Conservation (phyloP, 2,329 filamentous ascomycete genomes). For the Hymenoscyphus fraxineus region DNA sequence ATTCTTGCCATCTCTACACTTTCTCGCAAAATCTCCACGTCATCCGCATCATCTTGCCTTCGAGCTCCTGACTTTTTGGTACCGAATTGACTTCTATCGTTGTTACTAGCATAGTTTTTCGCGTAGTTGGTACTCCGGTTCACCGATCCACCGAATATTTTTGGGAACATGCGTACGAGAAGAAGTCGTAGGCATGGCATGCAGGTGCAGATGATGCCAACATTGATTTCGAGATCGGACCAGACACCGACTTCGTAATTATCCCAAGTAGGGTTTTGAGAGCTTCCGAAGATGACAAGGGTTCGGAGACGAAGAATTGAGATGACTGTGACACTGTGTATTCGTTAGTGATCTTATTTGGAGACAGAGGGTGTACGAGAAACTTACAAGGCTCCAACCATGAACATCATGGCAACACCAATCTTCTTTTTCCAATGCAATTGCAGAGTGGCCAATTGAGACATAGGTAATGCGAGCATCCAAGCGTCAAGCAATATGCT, state of each 20-base stretch:
- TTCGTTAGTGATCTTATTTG: slow-evolving; percentile 10
- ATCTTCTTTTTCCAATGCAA: slow-evolving; percentile 47
- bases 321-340: slow-evolving; percentile 26
- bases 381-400: slow-evolving; percentile 42
- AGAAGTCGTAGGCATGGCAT: slow-evolving; percentile 27
- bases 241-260: slow-evolving; percentile 21
- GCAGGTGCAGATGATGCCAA: slow-evolving; percentile 30
- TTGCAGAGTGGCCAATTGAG: slow-evolving; percentile 41
- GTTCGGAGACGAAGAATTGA: slow-evolving; percentile 28
- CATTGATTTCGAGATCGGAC: slow-evolving; percentile 27
- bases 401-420: slow-evolving; percentile 49
- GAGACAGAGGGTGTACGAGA: neutral
- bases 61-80: neutral
- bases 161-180: slow-evolving; percentile 23
- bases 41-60: neutral
- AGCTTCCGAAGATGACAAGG: slow-evolving; percentile 24
- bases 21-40: neutral
- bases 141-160: slow-evolving; percentile 11
- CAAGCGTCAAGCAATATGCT: slow-evolving; percentile 51
- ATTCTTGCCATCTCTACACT: neutral
- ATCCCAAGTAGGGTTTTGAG: slow-evolving; percentile 28
- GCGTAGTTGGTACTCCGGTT: neutral
- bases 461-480: slow-evolving; percentile 49
- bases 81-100: neutral
- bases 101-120: neutral